These are phyloP conservation scores for Oryza officinalis DNA, from an alignment of 176 grass and related monocot genomes.

Conservation along the genomic window DNA sequence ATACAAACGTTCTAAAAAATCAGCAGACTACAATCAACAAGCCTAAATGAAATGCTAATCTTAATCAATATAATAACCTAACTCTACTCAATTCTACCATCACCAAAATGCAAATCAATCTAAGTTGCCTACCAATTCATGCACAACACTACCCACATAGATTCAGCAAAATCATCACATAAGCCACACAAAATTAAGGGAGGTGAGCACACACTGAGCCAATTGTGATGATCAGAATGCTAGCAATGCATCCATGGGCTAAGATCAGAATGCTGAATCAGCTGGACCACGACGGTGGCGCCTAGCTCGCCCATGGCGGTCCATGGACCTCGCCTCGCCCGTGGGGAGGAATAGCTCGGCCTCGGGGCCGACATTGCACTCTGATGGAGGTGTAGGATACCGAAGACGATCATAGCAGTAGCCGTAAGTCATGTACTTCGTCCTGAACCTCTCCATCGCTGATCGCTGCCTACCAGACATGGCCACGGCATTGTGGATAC, in stretches of 20 bases:
- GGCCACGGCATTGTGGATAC: neutral
- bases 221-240: neutral
- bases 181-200: neutral
- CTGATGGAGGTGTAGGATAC: conserved; percentile 12
- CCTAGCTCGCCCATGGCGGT: neutral
- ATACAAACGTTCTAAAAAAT: neutral
- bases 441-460: conserved; percentile 24
- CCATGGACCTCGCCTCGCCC: neutral
- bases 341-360: neutral
- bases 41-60: neutral
- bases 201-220: neutral
- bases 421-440: conserved; percentile 30
- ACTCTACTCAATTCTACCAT: neutral
- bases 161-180: neutral
- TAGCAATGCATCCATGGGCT: no score
- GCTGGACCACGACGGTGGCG: neutral
- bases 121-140: neutral
- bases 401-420: conserved; percentile 39
- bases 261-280: conserved; percentile 1
- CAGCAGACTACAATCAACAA: neutral
- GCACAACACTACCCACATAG: neutral
- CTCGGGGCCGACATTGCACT: neutral
- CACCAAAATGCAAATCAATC: neutral
- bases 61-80: neutral
- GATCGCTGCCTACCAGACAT: conserved; percentile 26